phyloP scores from a whole-genome alignment of 331 rosid species.

The Stylosanthes scabra region DNA sequence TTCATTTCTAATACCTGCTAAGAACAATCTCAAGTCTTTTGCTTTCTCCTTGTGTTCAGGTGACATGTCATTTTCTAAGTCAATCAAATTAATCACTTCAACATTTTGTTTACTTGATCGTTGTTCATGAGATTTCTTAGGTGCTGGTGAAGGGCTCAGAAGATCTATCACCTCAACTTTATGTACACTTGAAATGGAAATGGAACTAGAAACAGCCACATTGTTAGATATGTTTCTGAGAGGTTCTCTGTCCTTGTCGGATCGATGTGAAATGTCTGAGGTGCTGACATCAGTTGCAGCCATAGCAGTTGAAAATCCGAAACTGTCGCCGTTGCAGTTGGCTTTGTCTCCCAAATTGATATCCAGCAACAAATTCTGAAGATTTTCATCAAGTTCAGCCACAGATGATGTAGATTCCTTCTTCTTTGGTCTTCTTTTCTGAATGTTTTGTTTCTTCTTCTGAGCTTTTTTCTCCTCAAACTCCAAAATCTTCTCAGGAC shows the following conservation, averaged over 20 bases:
- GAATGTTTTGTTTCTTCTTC: conserved; percentile 59
- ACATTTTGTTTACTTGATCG: conserved; percentile 39
- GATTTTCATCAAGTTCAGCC: conserved; percentile 66
- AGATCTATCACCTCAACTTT: conserved; percentile 68
- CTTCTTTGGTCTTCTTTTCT: conserved; percentile 61
- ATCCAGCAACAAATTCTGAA: conserved; percentile 65
- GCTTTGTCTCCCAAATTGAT: conserved; percentile 46
- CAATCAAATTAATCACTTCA: conserved; percentile 74
- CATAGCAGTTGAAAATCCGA: conserved; percentile 23
- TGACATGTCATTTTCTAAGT: conserved; percentile 70
- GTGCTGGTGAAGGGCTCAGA: conserved; percentile 71
- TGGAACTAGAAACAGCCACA: conserved; percentile 30
- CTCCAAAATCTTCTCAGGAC: conserved; percentile 77
- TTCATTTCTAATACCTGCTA: conserved; percentile 59
- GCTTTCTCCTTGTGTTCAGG: conserved; percentile 69
- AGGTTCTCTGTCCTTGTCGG: conserved; percentile 27
- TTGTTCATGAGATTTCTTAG: conserved; percentile 39
- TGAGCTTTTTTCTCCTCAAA: conserved; percentile 58
- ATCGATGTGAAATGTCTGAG: conserved; percentile 9
- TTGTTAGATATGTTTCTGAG: conserved; percentile 23
- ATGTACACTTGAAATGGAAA: neutral
- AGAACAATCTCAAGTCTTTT: conserved; percentile 68
- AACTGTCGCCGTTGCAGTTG: conserved; percentile 2
- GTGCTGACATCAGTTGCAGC: conserved; percentile 40
- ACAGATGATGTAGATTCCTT: conserved; percentile 43